Conservation (phyloP, 2,329 filamentous ascomycete genomes). For the Microsporum audouinii region DNA sequence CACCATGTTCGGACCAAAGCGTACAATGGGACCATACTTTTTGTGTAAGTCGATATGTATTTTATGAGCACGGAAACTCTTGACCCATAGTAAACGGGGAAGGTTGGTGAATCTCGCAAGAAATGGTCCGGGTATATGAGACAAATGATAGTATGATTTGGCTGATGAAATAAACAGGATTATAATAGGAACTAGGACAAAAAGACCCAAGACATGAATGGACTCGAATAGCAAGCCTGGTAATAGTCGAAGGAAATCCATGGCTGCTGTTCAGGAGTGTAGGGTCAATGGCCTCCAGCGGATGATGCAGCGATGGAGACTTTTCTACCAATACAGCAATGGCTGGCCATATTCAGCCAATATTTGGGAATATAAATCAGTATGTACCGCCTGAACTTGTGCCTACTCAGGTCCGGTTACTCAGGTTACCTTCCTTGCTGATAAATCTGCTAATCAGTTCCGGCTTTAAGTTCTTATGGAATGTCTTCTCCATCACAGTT, state of each 20-base stretch:
- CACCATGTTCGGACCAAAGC: slow-evolving; percentile 61
- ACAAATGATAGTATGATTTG: background rate
- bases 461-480: background rate
- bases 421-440: slow-evolving; percentile 2
- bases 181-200: background rate
- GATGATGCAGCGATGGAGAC: background rate
- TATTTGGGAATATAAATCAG: background rate
- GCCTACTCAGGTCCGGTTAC: background rate
- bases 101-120: slow-evolving; percentile 4
- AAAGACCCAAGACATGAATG: background rate
- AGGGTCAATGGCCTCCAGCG: background rate
- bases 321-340: background rate
- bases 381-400: background rate
- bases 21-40: slow-evolving; percentile 61
- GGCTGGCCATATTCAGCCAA: background rate
- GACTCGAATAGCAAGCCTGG: background rate
- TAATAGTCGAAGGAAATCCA: background rate
- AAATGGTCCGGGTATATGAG: background rate
- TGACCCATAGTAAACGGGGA: background rate
- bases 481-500: background rate
- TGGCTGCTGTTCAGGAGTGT: background rate
- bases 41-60: slow-evolving; percentile 43
- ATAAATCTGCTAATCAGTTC: background rate
- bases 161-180: background rate
- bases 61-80: background rate